Base-by-base conservation (phyloP, 306 rosid genomes). In the Quercus bicolor region DNA sequence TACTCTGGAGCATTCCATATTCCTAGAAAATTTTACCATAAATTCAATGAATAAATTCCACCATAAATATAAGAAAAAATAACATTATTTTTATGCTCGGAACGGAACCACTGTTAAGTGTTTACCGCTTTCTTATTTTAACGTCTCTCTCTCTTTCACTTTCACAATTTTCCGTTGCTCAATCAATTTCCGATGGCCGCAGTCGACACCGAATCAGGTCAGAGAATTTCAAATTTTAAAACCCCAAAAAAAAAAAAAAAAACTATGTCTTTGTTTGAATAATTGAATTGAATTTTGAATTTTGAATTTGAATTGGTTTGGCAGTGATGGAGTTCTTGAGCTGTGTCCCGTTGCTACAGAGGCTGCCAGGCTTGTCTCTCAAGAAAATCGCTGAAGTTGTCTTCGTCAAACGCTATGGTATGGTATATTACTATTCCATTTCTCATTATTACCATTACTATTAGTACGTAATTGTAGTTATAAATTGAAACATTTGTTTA, bases 261-360 rank as follows among this genome's bases (percentile, higher is more conserved):
- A 31, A 31, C 2, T 3, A 6, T 0, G 53, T 48, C 16, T 12
- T 11, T 1, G 16, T 48, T 48, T 7, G 12, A 10, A 29, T 28
- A 14, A 28, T 3, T 62, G 20, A 62, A 14, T 12, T 45, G 29
- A 61, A 21, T 65, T 71, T 68, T 24, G 26, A 24, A 24, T 24
- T 28, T 28, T 28, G 31, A 28, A 28, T 28, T 28, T 28, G 21
- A 70, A 73, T 34, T 53, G 6, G 79, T 66, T 31, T 48, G 53
- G 80, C 89, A 95, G 98, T 95, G 75, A 81, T 84, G 12, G 98
- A 95, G 90, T 95, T 91, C 52, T 87, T 95, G 33, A 91, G 91
- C 24, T 78, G 85, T 57, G 96, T 95, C 89, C 94, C 97, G 43
- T 80, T 95, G 80, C 88, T 91, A 2, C 98, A 91, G 90, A 87